These are phyloP conservation scores for Pseudogymnoascus sp. DNA, from an alignment of 2,329 filamentous ascomycete genomes.

Conservation along the genomic window DNA sequence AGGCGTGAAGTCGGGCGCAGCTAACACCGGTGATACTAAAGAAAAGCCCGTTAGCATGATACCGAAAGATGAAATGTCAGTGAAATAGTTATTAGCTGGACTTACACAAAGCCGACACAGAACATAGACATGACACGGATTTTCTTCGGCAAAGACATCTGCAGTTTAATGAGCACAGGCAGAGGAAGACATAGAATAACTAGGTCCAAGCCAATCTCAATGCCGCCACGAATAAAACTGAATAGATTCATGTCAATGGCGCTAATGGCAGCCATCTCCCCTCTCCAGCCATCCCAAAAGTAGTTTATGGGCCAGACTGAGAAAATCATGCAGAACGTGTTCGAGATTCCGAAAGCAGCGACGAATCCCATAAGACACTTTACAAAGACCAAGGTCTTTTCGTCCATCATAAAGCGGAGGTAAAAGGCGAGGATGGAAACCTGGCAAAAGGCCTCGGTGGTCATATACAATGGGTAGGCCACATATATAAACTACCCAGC, in stretches of 20 bases:
- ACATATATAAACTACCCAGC: constrained; percentile 22
- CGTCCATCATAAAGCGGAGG: constrained; percentile 25
- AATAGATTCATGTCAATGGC: constrained; percentile 30
- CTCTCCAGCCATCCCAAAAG: constrained; percentile 34
- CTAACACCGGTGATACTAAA: constrained; percentile 8
- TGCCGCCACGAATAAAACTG: constrained; percentile 28
- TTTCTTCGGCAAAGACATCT: constrained; percentile 9
- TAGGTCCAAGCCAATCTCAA: constrained; percentile 9
- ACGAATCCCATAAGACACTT: constrained; percentile 22
- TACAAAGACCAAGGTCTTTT: constrained; percentile 15
- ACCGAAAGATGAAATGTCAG: neutral
- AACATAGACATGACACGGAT: constrained; percentile 9
- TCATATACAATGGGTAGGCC: constrained; percentile 26
- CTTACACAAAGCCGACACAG: constrained; percentile 8
- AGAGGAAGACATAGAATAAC: constrained; percentile 5
- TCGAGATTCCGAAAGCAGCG: constrained; percentile 22
- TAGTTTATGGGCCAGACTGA: constrained; percentile 31
- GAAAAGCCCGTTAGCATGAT: neutral
- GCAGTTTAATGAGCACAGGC: constrained; percentile 3
- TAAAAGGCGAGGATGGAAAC: constrained; percentile 28
- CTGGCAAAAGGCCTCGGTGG: constrained; percentile 23
- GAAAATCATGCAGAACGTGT: constrained; percentile 26
- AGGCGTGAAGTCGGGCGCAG: constrained; percentile 1
- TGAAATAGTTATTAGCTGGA: neutral
- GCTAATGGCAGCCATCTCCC: constrained; percentile 27